A percentile compares a stretch with the other conserved stretches of the same genome.
phyloP scores from a whole-genome alignment of 805 yeast genomes.

The Kazachstania taianensis region DNA sequence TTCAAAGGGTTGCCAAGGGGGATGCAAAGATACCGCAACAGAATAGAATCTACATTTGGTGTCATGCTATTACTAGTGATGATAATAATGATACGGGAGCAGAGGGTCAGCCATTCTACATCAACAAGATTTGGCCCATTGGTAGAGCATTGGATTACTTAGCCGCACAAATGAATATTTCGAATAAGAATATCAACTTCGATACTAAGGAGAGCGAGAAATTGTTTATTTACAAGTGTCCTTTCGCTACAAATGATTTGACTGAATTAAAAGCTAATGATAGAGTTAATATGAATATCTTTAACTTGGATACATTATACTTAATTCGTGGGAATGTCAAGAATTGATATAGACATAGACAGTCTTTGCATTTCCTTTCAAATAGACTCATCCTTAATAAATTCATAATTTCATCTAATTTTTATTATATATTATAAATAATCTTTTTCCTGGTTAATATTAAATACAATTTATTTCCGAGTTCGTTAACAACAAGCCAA shows the following conservation, averaged over 20 bases:
- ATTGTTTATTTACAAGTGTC: constrained; percentile 17
- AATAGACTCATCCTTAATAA: too few species aligned
- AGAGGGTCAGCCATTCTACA: constrained; percentile 11
- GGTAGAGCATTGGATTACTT: constrained; percentile 26
- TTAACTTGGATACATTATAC: constrained; percentile 19
- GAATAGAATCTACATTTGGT: constrained; percentile 21
- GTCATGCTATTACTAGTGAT: constrained; percentile 14
- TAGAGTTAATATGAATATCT: constrained; percentile 15
- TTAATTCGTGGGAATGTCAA: constrained; percentile 20
- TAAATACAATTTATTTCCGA: neutral
- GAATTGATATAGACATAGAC: neutral
- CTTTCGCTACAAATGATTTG: constrained; percentile 3
- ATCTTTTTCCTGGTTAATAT: neutral
- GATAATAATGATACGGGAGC: constrained; percentile 7
- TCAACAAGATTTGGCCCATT: constrained; percentile 27
- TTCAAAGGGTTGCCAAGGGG: constrained; percentile 20
- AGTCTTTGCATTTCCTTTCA: too few species aligned
- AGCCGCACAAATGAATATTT: constrained; percentile 18
- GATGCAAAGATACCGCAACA: constrained; percentile 19
- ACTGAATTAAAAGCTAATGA: constrained; percentile 6
- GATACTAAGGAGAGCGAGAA: constrained; percentile 14
- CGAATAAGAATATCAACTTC: constrained; percentile 14
- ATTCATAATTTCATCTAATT: too few species aligned
- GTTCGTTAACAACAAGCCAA: constrained; percentile 26
- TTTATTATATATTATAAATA: neutral